phyloP scores from a whole-genome alignment of 1,284 basidiomycete genomes.

The Boletus sp. region DNA sequence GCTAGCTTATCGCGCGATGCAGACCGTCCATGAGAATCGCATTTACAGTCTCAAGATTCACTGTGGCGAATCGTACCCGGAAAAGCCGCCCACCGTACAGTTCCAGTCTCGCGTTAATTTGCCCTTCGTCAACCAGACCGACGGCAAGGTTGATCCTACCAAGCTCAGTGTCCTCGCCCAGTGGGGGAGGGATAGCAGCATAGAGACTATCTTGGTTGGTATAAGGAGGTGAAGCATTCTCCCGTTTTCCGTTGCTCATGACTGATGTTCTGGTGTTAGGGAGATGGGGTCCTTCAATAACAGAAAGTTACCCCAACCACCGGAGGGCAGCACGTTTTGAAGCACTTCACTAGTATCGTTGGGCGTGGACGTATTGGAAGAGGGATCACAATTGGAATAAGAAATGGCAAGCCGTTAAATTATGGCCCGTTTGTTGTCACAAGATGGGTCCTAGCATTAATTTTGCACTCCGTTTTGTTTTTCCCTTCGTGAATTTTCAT shows the following conservation, averaged over 20 bases:
- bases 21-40: conserved; percentile 97
- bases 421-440: conserved; percentile 8
- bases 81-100: conserved; percentile 70
- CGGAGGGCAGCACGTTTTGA: conserved; percentile 78
- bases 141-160: conserved; percentile 74
- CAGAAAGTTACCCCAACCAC: conserved; percentile 91
- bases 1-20: conserved; percentile 21
- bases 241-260: not conserved
- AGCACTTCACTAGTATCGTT: not conserved
- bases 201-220: conserved; percentile 88
- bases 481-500: conserved; percentile 18
- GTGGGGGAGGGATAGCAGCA: conserved; percentile 74
- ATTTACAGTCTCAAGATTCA: conserved; percentile 95
- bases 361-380: conserved; percentile 6
- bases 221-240: conserved; percentile 64
- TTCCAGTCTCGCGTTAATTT: conserved; percentile 92
- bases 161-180: conserved; percentile 68
- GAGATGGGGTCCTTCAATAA: conserved; percentile 93
- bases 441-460: conserved; percentile 19
- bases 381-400: conserved; percentile 14
- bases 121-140: conserved; percentile 80
- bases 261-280: conserved; percentile 41
- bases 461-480: conserved; percentile 19
- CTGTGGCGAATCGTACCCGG: conserved; percentile 84
- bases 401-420: conserved; percentile 12